Evolutionary conservation across 1,139 yeast genomes (phyloP), one percentile per base, ranked within the genome.

Genomic region (Blastobotrys buckinghamii): DNA sequence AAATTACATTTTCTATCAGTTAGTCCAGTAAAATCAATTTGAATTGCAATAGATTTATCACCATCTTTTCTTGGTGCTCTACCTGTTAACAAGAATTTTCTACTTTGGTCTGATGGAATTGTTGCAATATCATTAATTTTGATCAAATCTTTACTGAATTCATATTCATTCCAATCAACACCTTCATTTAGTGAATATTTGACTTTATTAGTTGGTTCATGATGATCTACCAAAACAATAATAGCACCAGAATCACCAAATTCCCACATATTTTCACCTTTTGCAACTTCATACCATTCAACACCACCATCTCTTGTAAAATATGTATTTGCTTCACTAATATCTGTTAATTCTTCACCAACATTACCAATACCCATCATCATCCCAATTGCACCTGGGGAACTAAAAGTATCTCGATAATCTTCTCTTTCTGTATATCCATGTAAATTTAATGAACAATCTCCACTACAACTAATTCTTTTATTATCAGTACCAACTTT

Each of bases 241-340:
- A 94, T 76, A 1, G 96, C 81, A 7, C 99, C 98, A 57, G 89
- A 84, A 64, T 94, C 98, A 52, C 97, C 98, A 66, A 75, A 92
- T 65, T 90, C 97, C 97, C 97, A 94, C 79, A 84, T 84, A 60
- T 77, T 77, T 0, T 79, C 76, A 1, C 95, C 95, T 54, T 83
- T 78, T 47, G 69, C 75, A 26, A 89, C 70, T 65, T 88, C 95
- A 49, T 67, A 78, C 98, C 98, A 92, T 1, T 90, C 76, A 3
- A 81, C 68, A 42, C 99, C 99, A 2, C 95, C 98, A 68, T 94
- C 97, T 6, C 75, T 71, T 13, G 96, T 82, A 54, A 92, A 68
- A 58, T 79, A 92, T 0, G 96, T 86, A 2, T 85, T 72, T 0
- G 83, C 75, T 32, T 80, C 76, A 9, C 75, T 74, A 15, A 68